Evolutionary conservation across 2,329 filamentous ascomycete species (phyloP), one percentile per base, ranked within the genome.

Genomic region (Claviceps sp.): DNA sequence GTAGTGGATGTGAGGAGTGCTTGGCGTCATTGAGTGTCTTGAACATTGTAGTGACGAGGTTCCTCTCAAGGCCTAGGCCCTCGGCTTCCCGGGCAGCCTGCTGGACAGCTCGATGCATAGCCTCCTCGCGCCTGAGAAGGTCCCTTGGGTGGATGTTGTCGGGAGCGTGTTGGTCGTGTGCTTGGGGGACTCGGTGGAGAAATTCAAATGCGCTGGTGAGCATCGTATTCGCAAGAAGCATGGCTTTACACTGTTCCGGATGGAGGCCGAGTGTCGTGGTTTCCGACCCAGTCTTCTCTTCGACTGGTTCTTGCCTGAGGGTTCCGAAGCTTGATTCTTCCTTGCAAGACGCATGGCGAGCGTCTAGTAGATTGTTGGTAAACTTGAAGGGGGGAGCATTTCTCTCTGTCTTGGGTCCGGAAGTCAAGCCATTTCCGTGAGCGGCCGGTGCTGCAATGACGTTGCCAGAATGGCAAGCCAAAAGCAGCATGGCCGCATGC

Each of bases 391-490:
- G 37, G 5, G 18, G 47, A 30, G 47, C 47, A 41, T 48, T 41
- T 26, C 37, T 48, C 47, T 30, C 40, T 5, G 16, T 20, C 0
- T 20, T 13, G 24, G 18, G 11, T 24, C 5, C 40, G 26, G 38
- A 18, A 4, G 38, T 8, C 26, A 37, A 14, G 22, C 16, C 43
- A 14, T 34, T 7, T 16, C n/a, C 43, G 11, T 24, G 41, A 22
- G 16, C 36, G 9, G 24, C 14, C 18, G 50, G 50, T 7, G 38
- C 18, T 30, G 50, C 50, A 22, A 52, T 20, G 30, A 43, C 45
- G n/a, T 38, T 52, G 45, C 50, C 38, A n/a, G 38, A 37, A 8
- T 43, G 45, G 45, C 50, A 52, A 18, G 50, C 43, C 24, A 52
- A 26, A 45, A 52, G 50, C 14, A 52, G 45, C 41, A 51, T n/a